Conservation (phyloP, 805 yeast species). For the Kazachstania psychrophila region DNA sequence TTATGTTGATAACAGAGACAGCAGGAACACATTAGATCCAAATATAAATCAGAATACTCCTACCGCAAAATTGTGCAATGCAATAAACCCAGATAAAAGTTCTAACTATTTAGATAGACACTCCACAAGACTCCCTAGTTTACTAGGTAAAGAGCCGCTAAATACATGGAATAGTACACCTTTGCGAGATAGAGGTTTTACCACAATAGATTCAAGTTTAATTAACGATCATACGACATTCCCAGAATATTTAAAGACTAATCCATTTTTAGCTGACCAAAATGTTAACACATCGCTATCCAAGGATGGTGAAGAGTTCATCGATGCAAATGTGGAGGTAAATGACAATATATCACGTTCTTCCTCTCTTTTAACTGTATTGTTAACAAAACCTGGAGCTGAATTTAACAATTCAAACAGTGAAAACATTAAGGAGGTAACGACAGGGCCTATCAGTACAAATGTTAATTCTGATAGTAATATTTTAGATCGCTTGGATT, state of each 20-base stretch:
- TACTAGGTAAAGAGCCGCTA: conserved; percentile 15
- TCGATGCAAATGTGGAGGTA: too few relatives aligned
- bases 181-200: not conserved
- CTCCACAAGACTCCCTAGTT: conserved; percentile 9
- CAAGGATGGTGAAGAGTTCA: too few relatives aligned
- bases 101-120: not conserved
- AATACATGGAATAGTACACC: conserved; percentile 1
- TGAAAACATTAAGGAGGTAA: too few relatives aligned
- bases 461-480: too few relatives aligned
- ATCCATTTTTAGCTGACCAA: not conserved
- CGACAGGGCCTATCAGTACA: too few relatives aligned
- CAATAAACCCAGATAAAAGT: not conserved
- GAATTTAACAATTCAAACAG: too few relatives aligned
- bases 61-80: conserved; percentile 3
- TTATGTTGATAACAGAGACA: not conserved
- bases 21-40: conserved; percentile 16
- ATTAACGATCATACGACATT: conserved; percentile 1
- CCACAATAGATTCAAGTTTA: not conserved
- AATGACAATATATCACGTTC: too few relatives aligned
- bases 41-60: conserved; percentile 3
- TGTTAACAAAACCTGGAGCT: too few relatives aligned
- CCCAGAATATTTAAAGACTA: conserved; percentile 2
- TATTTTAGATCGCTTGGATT: too few relatives aligned
- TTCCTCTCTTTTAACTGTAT: too few relatives aligned
- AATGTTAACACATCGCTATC: too few relatives aligned